Evolutionary conservation across 1,284 basidiomycete species (phyloP).

Genomic region (Rhizoctonia solani): DNA sequence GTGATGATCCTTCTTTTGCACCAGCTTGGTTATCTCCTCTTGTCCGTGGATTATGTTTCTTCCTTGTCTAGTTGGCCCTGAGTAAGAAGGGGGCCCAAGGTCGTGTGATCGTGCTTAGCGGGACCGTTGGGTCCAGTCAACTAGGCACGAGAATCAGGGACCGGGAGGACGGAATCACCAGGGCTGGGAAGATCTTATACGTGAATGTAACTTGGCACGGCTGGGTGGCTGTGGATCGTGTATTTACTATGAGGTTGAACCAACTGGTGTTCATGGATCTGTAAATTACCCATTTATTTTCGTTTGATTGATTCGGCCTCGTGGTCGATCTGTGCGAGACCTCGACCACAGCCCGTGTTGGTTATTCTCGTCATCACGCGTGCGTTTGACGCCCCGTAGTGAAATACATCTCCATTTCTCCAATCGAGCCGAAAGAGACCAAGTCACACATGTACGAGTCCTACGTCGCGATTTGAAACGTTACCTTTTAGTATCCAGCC

Average conservation of each 20-base stretch:
- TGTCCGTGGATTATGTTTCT: too few species aligned
- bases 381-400: neutral
- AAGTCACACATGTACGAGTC: conserved; percentile 9
- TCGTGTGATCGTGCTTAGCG: neutral
- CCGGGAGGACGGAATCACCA: neutral
- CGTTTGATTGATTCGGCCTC: too few species aligned
- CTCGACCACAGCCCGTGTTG: too few species aligned
- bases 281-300: too few species aligned
- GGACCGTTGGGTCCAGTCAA: neutral
- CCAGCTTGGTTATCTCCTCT: too few species aligned
- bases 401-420: neutral
- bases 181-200: neutral
- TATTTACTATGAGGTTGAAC: too few species aligned
- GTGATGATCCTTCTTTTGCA: too few species aligned
- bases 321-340: too few species aligned
- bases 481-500: neutral
- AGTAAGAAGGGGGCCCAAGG: neutral
- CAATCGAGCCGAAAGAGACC: neutral
- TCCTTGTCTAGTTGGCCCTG: neutral
- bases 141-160: neutral
- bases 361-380: too few species aligned
- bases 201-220: too few species aligned
- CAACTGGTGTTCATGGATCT: too few species aligned
- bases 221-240: too few species aligned
- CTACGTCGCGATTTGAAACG: neutral